Percentiles rank a stretch among this genome's conserved stretches.
Conservation (phyloP, 2,329 filamentous ascomycete genomes). For the Colletotrichum incanum region DNA sequence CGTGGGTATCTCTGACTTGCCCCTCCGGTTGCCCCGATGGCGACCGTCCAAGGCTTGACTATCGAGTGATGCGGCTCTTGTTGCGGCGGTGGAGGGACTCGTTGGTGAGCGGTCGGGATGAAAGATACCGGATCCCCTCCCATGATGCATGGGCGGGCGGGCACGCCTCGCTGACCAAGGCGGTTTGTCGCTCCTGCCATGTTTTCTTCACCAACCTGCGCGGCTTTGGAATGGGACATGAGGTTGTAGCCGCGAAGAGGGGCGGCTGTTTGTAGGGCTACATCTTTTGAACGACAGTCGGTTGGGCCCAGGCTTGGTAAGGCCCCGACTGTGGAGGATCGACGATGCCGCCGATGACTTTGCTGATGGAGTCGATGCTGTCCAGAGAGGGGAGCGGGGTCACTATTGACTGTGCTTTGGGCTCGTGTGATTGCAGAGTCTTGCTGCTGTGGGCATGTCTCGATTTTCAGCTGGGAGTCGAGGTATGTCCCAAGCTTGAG, state of each 20-base stretch:
- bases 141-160: neutral
- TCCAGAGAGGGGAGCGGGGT: neutral
- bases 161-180: conserved; percentile 12
- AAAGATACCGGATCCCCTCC: neutral
- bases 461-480: neutral
- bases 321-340: conserved; percentile 1
- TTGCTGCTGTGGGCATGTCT: neutral
- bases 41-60: neutral
- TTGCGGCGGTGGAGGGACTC: neutral
- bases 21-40: neutral
- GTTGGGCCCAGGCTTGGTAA: neutral
- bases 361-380: neutral
- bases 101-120: neutral
- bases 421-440: neutral
- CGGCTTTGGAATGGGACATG: neutral
- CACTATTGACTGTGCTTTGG: neutral
- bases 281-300: neutral
- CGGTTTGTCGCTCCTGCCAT: neutral
- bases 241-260: neutral
- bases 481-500: neutral
- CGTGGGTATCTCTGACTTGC: neutral
- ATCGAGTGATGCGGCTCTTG: conserved; percentile 1
- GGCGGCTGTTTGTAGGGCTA: conserved; percentile 2
- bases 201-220: neutral
- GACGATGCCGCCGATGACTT: conserved; percentile 3